Evolutionary conservation across 2,329 filamentous ascomycete genomes (phyloP).

Genomic region (Diplocarpon mali): DNA sequence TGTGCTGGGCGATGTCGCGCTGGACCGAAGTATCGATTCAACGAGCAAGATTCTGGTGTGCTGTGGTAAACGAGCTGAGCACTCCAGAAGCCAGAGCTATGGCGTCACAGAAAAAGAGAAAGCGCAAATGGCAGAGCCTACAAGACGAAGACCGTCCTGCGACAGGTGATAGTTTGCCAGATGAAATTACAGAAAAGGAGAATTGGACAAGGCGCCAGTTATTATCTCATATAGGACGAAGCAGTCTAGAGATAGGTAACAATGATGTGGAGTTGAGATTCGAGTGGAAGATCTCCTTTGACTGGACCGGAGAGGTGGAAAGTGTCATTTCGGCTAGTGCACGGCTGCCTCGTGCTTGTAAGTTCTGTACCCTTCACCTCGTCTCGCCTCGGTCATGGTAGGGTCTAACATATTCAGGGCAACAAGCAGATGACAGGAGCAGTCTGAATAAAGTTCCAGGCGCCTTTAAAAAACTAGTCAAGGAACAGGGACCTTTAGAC

Average conservation of each 20-base stretch:
- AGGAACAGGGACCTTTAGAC: slow-evolving; percentile 42
- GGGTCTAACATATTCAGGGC: slow-evolving; percentile 38
- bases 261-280: slow-evolving; percentile 32
- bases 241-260: slow-evolving; percentile 29
- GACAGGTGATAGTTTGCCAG: slow-evolving; percentile 20
- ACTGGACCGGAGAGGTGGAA: slow-evolving; percentile 63
- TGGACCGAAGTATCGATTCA: slow-evolving; percentile 52
- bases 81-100: slow-evolving; percentile 25
- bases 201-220: slow-evolving; percentile 36
- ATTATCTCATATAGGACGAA: slow-evolving; percentile 41
- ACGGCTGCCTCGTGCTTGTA: slow-evolving; percentile 51
- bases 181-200: slow-evolving; percentile 17
- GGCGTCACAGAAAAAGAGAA: slow-evolving; percentile 11
- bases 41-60: slow-evolving; percentile 52
- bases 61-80: slow-evolving; percentile 38
- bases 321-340: slow-evolving; percentile 44
- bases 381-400: background rate
- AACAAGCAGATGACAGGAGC: slow-evolving; percentile 43
- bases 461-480: slow-evolving; percentile 49
- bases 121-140: slow-evolving; percentile 15
- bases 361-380: slow-evolving; percentile 28
- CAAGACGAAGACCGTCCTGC: slow-evolving; percentile 20
- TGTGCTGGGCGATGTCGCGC: slow-evolving; percentile 57
- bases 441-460: slow-evolving; percentile 45
- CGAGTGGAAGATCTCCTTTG: slow-evolving; percentile 53